Evolutionary conservation across 108 stramenopile species (phyloP).

Genomic region (Aureococcus anophagefferens): DNA sequence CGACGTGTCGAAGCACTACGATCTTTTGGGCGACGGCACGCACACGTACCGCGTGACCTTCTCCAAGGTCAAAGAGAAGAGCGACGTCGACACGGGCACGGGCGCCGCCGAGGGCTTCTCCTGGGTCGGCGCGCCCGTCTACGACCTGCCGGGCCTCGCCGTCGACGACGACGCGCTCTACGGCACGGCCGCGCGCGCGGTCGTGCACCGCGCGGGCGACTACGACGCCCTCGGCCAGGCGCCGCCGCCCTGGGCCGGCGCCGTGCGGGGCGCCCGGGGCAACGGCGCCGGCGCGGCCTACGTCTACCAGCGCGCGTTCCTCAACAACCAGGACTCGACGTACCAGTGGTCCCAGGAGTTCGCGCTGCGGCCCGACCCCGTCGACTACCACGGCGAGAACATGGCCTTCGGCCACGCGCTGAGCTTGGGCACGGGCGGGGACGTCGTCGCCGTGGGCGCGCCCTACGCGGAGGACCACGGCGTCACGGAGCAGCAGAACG

Average conservation of each 20-base stretch:
- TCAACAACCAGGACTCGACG: background rate
- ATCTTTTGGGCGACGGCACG: conserved; percentile 20
- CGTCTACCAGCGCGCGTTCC: background rate
- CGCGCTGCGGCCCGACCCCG: background rate
- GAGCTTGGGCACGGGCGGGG: conserved; percentile 2
- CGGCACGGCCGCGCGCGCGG: background rate
- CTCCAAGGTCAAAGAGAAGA: conserved; percentile 31
- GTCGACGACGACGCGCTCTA: background rate
- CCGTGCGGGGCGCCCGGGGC: background rate
- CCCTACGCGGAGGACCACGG: conserved; percentile 33
- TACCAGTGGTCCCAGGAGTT: background rate
- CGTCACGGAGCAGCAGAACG: conserved; percentile 9
- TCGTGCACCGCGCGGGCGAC: background rate
- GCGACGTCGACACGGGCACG: conserved; percentile 32
- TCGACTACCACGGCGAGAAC: background rate
- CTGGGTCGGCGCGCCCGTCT: background rate
- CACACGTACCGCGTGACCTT: conserved; percentile 43
- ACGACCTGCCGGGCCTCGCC: background rate
- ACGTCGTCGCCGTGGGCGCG: conserved; percentile 27
- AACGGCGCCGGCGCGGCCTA: background rate
- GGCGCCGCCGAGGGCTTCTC: too few relatives aligned
- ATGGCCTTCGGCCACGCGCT: conserved; percentile 24
- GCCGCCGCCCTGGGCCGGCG: background rate
- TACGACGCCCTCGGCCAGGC: background rate
- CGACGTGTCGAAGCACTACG: conserved; percentile 15